Conservation (phyloP, 2,329 filamentous ascomycete genomes). For the Aspergillus tanneri region DNA sequence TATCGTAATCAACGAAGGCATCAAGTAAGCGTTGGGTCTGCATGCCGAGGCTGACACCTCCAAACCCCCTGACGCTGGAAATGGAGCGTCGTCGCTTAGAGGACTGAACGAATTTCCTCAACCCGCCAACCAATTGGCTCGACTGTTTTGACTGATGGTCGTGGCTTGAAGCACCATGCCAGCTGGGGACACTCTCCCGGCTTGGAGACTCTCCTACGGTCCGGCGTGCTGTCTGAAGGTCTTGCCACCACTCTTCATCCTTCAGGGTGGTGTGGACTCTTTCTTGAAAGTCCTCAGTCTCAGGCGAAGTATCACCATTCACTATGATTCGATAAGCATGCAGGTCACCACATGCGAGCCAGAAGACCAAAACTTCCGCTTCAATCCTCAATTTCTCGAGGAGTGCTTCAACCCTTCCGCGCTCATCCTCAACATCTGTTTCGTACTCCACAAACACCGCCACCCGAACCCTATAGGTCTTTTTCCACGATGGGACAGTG, state of each 20-base stretch:
- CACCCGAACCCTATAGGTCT: constrained; percentile 69
- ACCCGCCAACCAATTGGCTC: constrained; percentile 54
- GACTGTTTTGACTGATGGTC: constrained; percentile 48
- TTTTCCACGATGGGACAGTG: constrained; percentile 78
- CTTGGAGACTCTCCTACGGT: constrained; percentile 18
- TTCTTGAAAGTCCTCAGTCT: constrained; percentile 56
- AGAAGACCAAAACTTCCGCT: constrained; percentile 76
- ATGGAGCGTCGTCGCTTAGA: constrained; percentile 55
- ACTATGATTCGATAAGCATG: constrained; percentile 75
- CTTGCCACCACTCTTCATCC: constrained; percentile 80
- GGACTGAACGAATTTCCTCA: constrained; percentile 62
- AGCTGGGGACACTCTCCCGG: constrained; percentile 44
- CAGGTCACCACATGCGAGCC: constrained; percentile 71
- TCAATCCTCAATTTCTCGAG: constrained; percentile 80
- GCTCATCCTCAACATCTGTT: constrained; percentile 76
- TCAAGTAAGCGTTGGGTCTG: constrained; percentile 70
- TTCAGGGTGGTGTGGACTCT: constrained; percentile 66
- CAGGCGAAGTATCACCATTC: constrained; percentile 60
- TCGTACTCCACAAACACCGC: constrained; percentile 90
- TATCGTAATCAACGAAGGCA: constrained; percentile 56
- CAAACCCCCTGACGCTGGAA: constrained; percentile 52
- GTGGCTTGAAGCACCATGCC: constrained; percentile 56
- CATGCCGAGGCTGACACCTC: constrained; percentile 66
- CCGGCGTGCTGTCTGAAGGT: constrained; percentile 57
- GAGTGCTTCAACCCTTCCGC: constrained; percentile 67